Percentiles rank a stretch among this genome's conserved stretches.
phyloP scores from a whole-genome alignment of 148 eudicot species.

The Oxyria digyna region DNA sequence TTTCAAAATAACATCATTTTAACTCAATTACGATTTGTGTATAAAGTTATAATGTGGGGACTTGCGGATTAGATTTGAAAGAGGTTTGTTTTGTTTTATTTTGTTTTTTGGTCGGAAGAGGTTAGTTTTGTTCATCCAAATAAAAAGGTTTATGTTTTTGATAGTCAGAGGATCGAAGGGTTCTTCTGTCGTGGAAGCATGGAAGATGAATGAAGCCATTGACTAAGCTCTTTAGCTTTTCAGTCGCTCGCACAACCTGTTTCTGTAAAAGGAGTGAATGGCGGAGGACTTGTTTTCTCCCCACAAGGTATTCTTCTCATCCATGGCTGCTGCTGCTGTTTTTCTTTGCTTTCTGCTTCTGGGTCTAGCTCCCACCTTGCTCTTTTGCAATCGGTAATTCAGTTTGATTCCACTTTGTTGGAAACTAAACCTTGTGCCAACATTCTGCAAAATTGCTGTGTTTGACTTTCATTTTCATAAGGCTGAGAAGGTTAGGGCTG shows the following conservation, averaged over 20 bases:
- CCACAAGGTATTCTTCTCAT: slow-evolving; percentile 30
- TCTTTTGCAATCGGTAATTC: neutral
- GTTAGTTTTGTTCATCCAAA: no score
- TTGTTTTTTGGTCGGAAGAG: no score
- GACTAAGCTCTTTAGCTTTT: neutral
- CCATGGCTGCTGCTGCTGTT: neutral
- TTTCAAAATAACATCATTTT: no score
- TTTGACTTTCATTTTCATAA: slow-evolving; percentile 1
- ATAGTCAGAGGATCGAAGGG: no score
- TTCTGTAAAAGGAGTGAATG: slow-evolving; percentile 17
- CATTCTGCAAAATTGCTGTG: slow-evolving; percentile 1
- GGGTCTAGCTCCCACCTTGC: neutral
- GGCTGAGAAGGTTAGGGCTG: slow-evolving; percentile 2
- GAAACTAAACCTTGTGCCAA: neutral
- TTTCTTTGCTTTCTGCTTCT: neutral
- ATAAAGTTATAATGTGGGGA: no score
- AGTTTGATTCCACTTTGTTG: neutral
- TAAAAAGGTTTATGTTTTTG: no score
- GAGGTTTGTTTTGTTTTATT: no score
- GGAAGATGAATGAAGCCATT: neutral
- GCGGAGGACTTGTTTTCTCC: slow-evolving; percentile 36
- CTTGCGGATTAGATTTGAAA: no score
- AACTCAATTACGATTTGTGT: no score
- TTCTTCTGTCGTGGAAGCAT: neutral
- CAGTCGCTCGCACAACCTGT: neutral